Conservation (phyloP, 805 yeast genomes). For the Lipomyces starkeyi region DNA sequence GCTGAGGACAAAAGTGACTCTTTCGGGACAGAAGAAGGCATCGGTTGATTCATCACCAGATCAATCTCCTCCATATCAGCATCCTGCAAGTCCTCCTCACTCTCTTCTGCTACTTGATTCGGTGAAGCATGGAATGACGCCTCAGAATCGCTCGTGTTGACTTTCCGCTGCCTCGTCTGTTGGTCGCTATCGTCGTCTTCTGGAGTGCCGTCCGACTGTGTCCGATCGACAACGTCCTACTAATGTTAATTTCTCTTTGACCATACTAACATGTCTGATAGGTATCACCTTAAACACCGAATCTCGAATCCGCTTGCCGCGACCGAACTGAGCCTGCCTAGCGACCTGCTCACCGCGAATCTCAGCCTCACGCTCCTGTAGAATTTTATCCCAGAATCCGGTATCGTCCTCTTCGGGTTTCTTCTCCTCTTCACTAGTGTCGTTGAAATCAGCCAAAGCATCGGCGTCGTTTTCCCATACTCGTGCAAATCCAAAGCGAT, state of each 20-base stretch:
- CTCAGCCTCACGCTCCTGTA: constrained; percentile 24
- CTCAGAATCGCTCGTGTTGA: constrained; percentile 7
- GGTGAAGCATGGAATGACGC: neutral
- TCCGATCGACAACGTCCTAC: neutral
- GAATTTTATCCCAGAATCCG: constrained; percentile 31
- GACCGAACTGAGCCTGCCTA: constrained; percentile 22
- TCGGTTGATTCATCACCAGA: neutral
- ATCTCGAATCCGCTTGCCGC: constrained; percentile 30
- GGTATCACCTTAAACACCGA: neutral
- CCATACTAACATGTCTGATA: neutral
- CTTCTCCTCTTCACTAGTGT: constrained; percentile 5
- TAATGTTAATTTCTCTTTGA: neutral
- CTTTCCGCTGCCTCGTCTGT: neutral
- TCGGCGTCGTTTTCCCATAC: constrained; percentile 30
- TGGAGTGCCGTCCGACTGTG: neutral
- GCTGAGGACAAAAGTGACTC: neutral
- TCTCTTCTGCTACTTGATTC: neutral
- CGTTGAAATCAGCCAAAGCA: constrained; percentile 13
- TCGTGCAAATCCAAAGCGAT: constrained; percentile 23
- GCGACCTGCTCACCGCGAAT: neutral
- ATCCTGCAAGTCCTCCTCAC: neutral
- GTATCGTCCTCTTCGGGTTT: constrained; percentile 17
- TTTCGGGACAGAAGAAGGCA: neutral
- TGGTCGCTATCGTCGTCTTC: neutral
- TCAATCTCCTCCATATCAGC: constrained; percentile 7